These are phyloP conservation scores for Suhomyces atakaporum DNA, from an alignment of 1,139 yeast species.

Conservation along the genomic window DNA sequence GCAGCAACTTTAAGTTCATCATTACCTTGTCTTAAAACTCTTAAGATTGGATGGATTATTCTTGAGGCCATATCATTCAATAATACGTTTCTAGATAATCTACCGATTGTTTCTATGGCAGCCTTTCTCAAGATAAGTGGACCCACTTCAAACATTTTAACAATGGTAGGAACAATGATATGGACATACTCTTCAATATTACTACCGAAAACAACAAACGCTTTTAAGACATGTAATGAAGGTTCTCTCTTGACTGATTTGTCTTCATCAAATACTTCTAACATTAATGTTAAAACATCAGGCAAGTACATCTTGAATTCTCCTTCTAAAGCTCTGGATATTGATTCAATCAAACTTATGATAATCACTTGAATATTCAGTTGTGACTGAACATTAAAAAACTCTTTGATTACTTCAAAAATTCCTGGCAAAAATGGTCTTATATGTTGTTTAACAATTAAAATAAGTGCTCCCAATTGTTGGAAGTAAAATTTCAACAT, in stretches of 20 bases:
- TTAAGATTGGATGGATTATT: constrained; percentile 80
- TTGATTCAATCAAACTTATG: constrained; percentile 76
- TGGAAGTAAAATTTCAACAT: constrained; percentile 89
- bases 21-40: constrained; percentile 61
- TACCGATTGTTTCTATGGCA: constrained; percentile 84
- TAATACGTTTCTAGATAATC: constrained; percentile 70
- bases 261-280: constrained; percentile 80
- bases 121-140: constrained; percentile 61
- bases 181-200: constrained; percentile 89
- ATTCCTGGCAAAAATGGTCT: constrained; percentile 78
- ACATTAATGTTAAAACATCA: constrained; percentile 69
- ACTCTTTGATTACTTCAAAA: constrained; percentile 75
- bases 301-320: constrained; percentile 88
- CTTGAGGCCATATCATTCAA: constrained; percentile 89
- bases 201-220: constrained; percentile 86
- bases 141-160: constrained; percentile 75
- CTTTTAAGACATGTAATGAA: constrained; percentile 75
- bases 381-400: constrained; percentile 54
- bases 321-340: constrained; percentile 85
- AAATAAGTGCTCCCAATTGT: constrained; percentile 76
- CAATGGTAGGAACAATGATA: constrained; percentile 80
- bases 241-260: constrained; percentile 63
- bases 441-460: constrained; percentile 87
- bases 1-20: constrained; percentile 67
- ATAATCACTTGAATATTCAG: constrained; percentile 76